Conservation (phyloP, 768 basidiomycete genomes). For the Krasilnikovozyma curviuscula region DNA sequence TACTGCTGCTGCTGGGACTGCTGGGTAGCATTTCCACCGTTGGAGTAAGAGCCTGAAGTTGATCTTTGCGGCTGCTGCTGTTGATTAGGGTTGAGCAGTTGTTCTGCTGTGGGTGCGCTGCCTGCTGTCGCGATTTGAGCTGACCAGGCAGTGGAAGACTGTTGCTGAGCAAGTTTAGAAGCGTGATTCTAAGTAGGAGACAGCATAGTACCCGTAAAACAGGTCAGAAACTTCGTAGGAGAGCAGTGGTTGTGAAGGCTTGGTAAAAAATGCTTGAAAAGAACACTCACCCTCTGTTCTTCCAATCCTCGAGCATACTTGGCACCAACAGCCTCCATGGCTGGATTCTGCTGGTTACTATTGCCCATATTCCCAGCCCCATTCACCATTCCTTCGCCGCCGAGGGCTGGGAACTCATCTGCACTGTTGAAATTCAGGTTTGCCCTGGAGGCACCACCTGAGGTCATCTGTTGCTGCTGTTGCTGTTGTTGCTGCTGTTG, state of each 20-base stretch:
- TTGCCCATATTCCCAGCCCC: background rate
- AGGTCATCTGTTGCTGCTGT: conserved; percentile 25
- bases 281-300: conserved; percentile 6
- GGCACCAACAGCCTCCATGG: conserved; percentile 8
- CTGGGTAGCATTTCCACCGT: background rate
- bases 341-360: conserved; percentile 2
- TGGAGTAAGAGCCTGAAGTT: background rate
- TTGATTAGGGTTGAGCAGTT: background rate
- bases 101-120: conserved; percentile 1
- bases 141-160: conserved; percentile 5
- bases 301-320: conserved; percentile 9
- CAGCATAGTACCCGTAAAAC: background rate
- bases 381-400: conserved; percentile 1
- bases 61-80: background rate
- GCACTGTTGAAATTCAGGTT: conserved; percentile 7
- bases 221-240: background rate
- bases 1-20: background rate
- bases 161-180: conserved; percentile 3
- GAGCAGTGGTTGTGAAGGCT: background rate
- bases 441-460: conserved; percentile 33
- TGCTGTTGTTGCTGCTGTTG: conserved; percentile 1
- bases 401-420: conserved; percentile 11
- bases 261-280: background rate
- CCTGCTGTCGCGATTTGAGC: conserved; percentile 1
- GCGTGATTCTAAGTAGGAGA: conserved; percentile 2